Percentiles rank a stretch among this genome's conserved stretches.
phyloP scores from a whole-genome alignment of 2,329 filamentous ascomycete genomes.

The Thielaviopsis musarum region DNA sequence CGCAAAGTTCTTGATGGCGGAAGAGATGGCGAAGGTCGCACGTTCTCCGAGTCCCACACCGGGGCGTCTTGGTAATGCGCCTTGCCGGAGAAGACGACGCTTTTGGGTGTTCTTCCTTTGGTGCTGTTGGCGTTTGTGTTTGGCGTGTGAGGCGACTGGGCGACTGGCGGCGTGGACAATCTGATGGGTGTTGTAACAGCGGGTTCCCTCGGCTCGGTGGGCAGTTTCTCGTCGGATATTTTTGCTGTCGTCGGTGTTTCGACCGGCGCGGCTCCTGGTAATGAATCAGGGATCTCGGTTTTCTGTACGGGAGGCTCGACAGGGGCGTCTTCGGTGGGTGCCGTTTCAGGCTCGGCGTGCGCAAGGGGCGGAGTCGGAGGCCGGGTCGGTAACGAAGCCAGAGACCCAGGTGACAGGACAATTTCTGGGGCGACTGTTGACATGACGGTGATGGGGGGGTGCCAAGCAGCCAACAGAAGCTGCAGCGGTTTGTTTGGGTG shows the following conservation, averaged over 20 bases:
- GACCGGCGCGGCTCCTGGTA: background rate
- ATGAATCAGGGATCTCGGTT: conserved; percentile 15
- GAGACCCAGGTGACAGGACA: background rate
- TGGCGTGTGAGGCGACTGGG: conserved; percentile 26
- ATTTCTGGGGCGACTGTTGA: conserved; percentile 1
- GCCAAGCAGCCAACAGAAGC: background rate
- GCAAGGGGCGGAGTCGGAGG: conserved; percentile 54
- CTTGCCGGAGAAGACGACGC: conserved; percentile 39
- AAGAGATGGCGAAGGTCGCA: conserved; percentile 7
- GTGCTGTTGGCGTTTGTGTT: conserved; percentile 26
- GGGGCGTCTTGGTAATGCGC: conserved; percentile 41
- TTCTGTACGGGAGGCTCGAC: conserved; percentile 24
- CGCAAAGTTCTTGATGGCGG: conserved; percentile 9
- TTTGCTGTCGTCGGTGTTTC: background rate
- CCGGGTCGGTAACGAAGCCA: conserved; percentile 35
- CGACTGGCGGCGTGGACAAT: conserved; percentile 36
- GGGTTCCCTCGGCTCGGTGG: background rate
- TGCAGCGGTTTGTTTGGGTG: background rate
- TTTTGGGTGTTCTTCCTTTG: conserved; percentile 31
- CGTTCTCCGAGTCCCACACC: conserved; percentile 25
- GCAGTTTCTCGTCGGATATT: background rate
- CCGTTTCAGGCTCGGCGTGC: conserved; percentile 24
- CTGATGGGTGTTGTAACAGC: background rate
- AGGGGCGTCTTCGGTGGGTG: conserved; percentile 21
- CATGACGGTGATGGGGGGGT: background rate